phyloP scores from a whole-genome alignment of 1,284 basidiomycete species.

The Ceratobasidium sp. region DNA sequence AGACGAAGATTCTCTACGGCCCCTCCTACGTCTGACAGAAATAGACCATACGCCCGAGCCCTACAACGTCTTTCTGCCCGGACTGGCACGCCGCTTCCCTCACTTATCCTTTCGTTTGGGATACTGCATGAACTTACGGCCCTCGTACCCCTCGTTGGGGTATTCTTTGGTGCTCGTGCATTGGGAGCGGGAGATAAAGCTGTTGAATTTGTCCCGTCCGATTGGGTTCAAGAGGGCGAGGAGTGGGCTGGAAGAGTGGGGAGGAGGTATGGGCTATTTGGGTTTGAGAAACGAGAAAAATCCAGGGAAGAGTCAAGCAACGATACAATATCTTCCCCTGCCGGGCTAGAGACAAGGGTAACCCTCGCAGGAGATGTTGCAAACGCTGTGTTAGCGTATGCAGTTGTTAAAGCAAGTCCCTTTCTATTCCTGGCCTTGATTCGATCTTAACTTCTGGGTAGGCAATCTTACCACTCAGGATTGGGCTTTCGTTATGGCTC shows the following conservation, averaged over 20 bases:
- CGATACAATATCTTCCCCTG: too few relatives aligned
- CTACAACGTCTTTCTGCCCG: constrained; percentile 63
- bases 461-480: constrained; percentile 77
- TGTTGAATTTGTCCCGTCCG: constrained; percentile 52
- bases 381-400: constrained; percentile 82
- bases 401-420: constrained; percentile 72
- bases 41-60: constrained; percentile 47
- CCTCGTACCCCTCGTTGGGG: constrained; percentile 71
- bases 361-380: constrained; percentile 69
- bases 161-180: constrained; percentile 74
- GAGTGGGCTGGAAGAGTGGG: constrained; percentile 73
- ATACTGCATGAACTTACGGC: constrained; percentile 89
- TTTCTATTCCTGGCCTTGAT: background rate
- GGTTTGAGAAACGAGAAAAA: constrained; percentile 65
- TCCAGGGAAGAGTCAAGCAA: constrained; percentile 15
- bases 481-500: constrained; percentile 74
- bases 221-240: constrained; percentile 77
- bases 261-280: constrained; percentile 78
- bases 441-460: constrained; percentile 49
- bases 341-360: constrained; percentile 45
- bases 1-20: background rate
- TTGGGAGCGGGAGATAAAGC: constrained; percentile 74
- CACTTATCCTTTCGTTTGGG: constrained; percentile 78
- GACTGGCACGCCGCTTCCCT: constrained; percentile 74
- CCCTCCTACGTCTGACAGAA: constrained; percentile 2